phyloP scores from a whole-genome alignment of 1,139 yeast species.

The Keqinozyma sinolaborantium region DNA sequence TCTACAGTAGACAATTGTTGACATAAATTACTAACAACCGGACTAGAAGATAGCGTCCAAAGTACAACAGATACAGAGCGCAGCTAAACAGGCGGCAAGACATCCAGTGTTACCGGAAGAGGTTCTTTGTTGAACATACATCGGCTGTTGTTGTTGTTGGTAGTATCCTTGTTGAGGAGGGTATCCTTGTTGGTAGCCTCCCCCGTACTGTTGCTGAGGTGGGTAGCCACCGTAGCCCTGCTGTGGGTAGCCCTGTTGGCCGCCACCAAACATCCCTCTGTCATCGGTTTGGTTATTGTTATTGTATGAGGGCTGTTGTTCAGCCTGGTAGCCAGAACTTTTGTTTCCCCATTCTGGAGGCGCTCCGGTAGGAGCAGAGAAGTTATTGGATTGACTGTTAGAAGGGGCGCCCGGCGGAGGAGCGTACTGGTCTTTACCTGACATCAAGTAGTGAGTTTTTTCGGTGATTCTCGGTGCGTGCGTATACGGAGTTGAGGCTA shows the following conservation, averaged over 20 bases:
- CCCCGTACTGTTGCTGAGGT: constrained; percentile 20
- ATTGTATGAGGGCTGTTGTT: constrained; percentile 23
- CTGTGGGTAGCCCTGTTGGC: constrained; percentile 18
- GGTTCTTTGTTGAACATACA: constrained; percentile 53
- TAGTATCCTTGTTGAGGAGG: constrained; percentile 39
- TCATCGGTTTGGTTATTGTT: constrained; percentile 25
- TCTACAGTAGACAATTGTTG: no score
- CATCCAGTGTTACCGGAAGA: constrained; percentile 43
- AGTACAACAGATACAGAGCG: constrained; percentile 72
- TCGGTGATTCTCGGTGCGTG: no score
- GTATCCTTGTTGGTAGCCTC: constrained; percentile 23
- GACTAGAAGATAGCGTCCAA: constrained; percentile 60
- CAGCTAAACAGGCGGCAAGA: constrained; percentile 68
- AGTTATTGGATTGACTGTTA: constrained; percentile 9
- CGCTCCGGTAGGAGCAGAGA: constrained; percentile 26
- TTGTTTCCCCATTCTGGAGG: constrained; percentile 11
- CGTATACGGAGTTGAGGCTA: no score
- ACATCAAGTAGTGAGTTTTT: constrained; percentile 10
- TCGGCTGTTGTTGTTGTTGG: constrained; percentile 58
- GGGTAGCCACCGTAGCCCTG: constrained; percentile 22
- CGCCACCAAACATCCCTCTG: constrained; percentile 25
- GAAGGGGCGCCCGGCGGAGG: constrained; percentile 51
- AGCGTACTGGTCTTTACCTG: constrained; percentile 20
- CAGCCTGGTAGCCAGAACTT: background rate
- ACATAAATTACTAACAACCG: background rate